Evolutionary conservation across 495 filamentous ascomycete genomes (phyloP).

Genomic region (Talaromyces thailandensis): DNA sequence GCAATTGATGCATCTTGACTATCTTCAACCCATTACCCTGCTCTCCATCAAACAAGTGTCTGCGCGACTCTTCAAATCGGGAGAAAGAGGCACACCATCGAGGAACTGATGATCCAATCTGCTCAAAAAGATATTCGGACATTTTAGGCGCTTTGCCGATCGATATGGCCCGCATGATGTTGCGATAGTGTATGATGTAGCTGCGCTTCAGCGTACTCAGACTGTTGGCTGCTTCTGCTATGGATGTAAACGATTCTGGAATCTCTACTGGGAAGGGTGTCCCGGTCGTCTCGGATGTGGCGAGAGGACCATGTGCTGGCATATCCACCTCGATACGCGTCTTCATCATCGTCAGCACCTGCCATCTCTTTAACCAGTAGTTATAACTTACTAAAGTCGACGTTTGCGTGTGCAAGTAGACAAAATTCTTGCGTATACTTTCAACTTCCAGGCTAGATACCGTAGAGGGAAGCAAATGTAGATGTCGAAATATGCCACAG

Average conservation of each 20-base stretch:
- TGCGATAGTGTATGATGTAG: not conserved
- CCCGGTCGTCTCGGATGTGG: not conserved
- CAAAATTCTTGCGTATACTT: constrained; percentile 9
- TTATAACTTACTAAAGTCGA: constrained; percentile 3
- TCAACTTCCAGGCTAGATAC: not conserved
- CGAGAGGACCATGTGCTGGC: not conserved
- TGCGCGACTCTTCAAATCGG: constrained; percentile 7
- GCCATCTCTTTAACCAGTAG: not conserved
- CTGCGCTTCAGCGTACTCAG: constrained; percentile 6
- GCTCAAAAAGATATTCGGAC: not conserved
- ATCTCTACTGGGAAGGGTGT: not conserved
- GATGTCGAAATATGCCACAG: constrained; percentile 7
- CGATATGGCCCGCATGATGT: not conserved
- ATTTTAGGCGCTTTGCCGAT: not conserved
- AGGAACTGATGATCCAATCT: constrained; percentile 4
- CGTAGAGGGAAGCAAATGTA: constrained; percentile 7
- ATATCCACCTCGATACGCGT: not conserved
- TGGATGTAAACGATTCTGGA: constrained; percentile 8
- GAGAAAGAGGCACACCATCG: constrained; percentile 11
- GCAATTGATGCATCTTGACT: constrained; percentile 10
- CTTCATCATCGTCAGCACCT: not conserved
- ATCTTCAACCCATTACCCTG: constrained; percentile 11
- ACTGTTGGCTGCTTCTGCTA: constrained; percentile 15
- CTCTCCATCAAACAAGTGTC: constrained; percentile 3
- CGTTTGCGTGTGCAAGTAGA: constrained; percentile 11